Percentiles rank a stretch among this genome's conserved stretches.
phyloP scores from a whole-genome alignment of 1,139 yeast species.

The Pichia sp. region DNA sequence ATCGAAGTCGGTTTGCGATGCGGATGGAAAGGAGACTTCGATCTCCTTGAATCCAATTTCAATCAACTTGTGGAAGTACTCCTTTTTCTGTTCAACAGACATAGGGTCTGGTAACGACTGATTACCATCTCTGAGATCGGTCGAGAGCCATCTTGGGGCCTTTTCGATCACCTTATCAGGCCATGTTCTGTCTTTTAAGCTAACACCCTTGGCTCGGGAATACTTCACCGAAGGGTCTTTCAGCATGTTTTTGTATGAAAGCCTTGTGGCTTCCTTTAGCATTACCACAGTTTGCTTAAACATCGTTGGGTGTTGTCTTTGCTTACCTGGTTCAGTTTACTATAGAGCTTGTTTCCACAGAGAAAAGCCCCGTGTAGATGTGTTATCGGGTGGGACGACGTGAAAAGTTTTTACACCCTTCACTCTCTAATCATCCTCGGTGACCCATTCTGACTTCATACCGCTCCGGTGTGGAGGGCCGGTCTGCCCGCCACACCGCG shows the following conservation, averaged over 20 bases:
- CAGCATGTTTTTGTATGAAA: conserved; percentile 41
- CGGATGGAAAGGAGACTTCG: conserved; percentile 94
- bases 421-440: neutral
- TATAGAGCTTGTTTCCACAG: too few relatives aligned
- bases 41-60: conserved; percentile 94
- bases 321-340: neutral
- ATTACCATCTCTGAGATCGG: conserved; percentile 95
- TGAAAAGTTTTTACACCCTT: neutral
- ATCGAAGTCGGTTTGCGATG: conserved; percentile 93
- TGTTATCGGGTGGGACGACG: neutral
- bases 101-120: conserved; percentile 97
- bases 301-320: conserved; percentile 17
- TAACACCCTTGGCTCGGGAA: conserved; percentile 58
- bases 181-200: conserved; percentile 81
- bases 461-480: neutral
- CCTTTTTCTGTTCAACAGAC: conserved; percentile 87
- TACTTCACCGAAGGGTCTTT: conserved; percentile 79
- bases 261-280: conserved; percentile 28
- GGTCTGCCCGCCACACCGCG: neutral
- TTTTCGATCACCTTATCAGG: conserved; percentile 69
- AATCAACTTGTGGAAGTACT: conserved; percentile 78
- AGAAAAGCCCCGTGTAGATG: neutral
- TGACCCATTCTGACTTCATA: neutral
- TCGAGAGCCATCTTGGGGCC: conserved; percentile 95
- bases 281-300: conserved; percentile 27